Evolutionary conservation across 2,329 filamentous ascomycete genomes (phyloP), one percentile per base, ranked within the genome.

Genomic region (Sporothrix humicola): DNA sequence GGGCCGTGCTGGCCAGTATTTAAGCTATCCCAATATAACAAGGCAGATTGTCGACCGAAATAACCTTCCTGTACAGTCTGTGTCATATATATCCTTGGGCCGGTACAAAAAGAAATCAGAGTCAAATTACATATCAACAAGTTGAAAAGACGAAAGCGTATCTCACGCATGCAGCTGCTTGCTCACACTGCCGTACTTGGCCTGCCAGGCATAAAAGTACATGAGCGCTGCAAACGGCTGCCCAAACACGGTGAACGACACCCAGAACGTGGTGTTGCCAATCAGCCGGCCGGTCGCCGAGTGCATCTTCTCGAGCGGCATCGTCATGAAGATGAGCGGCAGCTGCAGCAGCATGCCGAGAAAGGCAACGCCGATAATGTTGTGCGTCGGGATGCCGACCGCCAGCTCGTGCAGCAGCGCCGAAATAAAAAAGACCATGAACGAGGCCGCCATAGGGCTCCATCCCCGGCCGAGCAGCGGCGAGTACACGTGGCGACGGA

Each of bases 161-260:
- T 8, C 20, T 26, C 15, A 56, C 52, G 20, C 10, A 4, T 23
- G 44, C 72, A 69, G 9, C 73, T 46, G 74, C 77, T 83, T 85
- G 77, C 88, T 93, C 26, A 95, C 91, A 78, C 91, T 94, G 13
- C 96, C 96, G 80, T 97, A 98, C 84, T 98, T 98, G 72, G 94
- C 94, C 83, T 98, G 95, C 95, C 96, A 99, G 1, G 95, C 95
- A 81, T 98, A 98, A 82, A 98, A 99, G 82, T 99, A 99, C 81
- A 97, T 86, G 74, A 99, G 84, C 0, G 94, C 95, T 0, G 94
- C 96, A 78, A 98, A 88, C 0, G 96, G 96, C 84, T 99, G 96
- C 3, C 96, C 96, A 13, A 99, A 92, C 2, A 98, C 89, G 76
- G 95, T 98, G 80, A 99, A 99, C 13, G 93, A 95, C 23, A 98